A percentile compares a stretch with the other conserved stretches of the same genome.
These are phyloP conservation scores for Aspergillus melleus DNA, from an alignment of 2,329 filamentous ascomycete species.

Conservation along the genomic window DNA sequence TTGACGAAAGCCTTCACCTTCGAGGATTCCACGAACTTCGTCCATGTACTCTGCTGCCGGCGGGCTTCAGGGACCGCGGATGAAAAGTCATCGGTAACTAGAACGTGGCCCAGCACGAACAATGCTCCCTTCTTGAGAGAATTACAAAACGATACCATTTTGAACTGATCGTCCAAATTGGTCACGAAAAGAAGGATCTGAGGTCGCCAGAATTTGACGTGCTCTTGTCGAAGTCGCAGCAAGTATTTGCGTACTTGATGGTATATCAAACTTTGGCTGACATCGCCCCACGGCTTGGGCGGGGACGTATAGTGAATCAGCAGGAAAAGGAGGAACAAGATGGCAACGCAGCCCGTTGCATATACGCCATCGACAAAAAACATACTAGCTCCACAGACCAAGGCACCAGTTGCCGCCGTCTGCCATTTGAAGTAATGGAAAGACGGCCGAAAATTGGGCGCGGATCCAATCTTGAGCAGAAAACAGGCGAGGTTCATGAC, in stretches of 20 bases:
- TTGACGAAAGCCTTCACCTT: conserved; percentile 89
- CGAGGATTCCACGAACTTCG: conserved; percentile 82
- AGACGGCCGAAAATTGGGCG: conserved; percentile 83
- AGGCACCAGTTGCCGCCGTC: conserved; percentile 71
- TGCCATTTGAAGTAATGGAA: conserved; percentile 90
- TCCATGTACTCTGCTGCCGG: conserved; percentile 78
- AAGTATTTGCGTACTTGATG: conserved; percentile 86
- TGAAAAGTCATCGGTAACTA: conserved; percentile 80
- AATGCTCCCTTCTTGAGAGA: conserved; percentile 83
- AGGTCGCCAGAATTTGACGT: conserved; percentile 91
- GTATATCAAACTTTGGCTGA: conserved; percentile 86
- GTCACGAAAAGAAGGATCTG: conserved; percentile 84
- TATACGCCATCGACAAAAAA: conserved; percentile 86
- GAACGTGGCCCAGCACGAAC: conserved; percentile 84
- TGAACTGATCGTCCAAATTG: conserved; percentile 76
- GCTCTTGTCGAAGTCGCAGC: conserved; percentile 77
- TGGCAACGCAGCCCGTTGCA: conserved; percentile 70
- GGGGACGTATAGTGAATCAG: conserved; percentile 83
- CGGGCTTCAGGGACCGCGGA: conserved; percentile 77
- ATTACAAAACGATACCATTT: conserved; percentile 87
- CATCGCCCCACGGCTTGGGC: conserved; percentile 86
- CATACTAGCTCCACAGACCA: conserved; percentile 80
- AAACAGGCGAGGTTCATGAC: conserved; percentile 88
- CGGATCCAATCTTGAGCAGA: conserved; percentile 79
- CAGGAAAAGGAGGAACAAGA: conserved; percentile 75